Percentiles rank a stretch among this genome's conserved stretches.
phyloP scores from a whole-genome alignment of 176 grass and related monocot genomes.

The Oryza meyeriana region DNA sequence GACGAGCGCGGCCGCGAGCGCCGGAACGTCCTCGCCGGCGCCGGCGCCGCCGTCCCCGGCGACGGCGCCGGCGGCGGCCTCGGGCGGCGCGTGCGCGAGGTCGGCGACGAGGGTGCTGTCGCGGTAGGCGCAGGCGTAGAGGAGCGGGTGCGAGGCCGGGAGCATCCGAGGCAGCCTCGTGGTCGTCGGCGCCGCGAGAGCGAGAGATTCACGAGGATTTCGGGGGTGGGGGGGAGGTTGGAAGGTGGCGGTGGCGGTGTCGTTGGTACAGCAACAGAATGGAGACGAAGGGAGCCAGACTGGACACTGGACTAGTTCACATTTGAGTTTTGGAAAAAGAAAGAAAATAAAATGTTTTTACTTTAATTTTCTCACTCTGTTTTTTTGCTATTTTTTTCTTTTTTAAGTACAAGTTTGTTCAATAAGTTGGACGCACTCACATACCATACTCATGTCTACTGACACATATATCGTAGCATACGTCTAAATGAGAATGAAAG shows the following conservation, averaged over 20 bases:
- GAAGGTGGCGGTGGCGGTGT: background rate
- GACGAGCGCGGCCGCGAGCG: slow-evolving; percentile 33
- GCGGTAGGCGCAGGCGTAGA: slow-evolving; percentile 61
- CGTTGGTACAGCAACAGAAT: background rate
- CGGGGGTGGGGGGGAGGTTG: background rate
- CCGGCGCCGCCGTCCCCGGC: background rate
- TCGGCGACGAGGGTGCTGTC: slow-evolving; percentile 49
- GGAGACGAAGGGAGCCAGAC: slow-evolving; percentile 22
- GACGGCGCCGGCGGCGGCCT: background rate
- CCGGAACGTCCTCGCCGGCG: slow-evolving; percentile 3
- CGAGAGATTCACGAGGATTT: background rate
- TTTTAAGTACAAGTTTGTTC: background rate
- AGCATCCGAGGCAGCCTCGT: slow-evolving; percentile 54
- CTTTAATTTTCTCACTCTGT: background rate
- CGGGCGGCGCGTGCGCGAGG: slow-evolving; percentile 10
- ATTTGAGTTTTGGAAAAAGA: background rate
- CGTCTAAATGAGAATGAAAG: too few species aligned
- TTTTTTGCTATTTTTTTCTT: background rate
- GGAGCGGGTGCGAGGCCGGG: slow-evolving; percentile 59
- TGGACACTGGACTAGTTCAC: background rate
- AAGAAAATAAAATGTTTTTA: background rate
- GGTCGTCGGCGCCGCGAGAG: slow-evolving; percentile 2
- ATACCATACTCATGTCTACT: too few species aligned
- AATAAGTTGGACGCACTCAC: too few species aligned
- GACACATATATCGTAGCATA: too few species aligned